phyloP scores from a whole-genome alignment of 2,329 filamentous ascomycete genomes.

The Berkeleyomyces basicola region DNA sequence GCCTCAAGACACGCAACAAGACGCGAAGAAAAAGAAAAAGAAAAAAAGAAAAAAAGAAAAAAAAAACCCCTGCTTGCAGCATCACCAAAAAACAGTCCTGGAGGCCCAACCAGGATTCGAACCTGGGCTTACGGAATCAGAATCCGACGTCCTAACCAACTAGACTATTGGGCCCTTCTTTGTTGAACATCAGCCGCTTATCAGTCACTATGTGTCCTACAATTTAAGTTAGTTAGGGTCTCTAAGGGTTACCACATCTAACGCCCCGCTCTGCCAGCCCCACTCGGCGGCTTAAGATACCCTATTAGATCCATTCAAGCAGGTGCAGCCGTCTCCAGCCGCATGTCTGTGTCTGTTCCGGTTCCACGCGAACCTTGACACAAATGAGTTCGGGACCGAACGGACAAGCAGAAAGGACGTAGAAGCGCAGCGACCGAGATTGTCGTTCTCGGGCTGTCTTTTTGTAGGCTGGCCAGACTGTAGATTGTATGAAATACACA shows the following conservation, averaged over 20 bases:
- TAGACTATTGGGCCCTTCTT: constrained; percentile 2
- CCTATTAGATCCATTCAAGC: background rate
- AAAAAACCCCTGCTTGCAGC: no score
- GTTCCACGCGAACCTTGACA: constrained; percentile 8
- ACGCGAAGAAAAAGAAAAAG: background rate
- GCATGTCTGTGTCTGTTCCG: constrained; percentile 5
- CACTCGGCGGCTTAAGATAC: constrained; percentile 11
- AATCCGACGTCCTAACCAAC: constrained; percentile 1
- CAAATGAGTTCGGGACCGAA: constrained; percentile 2
- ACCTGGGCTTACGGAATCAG: constrained; percentile 3
- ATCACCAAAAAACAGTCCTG: no score
- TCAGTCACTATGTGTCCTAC: rapidly evolving
- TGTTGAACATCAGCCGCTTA: background rate
- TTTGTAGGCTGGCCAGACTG: no score
- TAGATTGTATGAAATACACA: background rate
- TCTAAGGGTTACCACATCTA: background rate
- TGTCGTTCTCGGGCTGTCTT: no score
- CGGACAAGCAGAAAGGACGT: background rate
- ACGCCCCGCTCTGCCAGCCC: background rate
- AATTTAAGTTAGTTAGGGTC: background rate
- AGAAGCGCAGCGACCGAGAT: no score
- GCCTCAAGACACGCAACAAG: background rate
- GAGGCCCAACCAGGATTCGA: constrained; percentile 5
- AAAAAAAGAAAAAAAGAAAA: background rate
- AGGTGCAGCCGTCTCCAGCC: constrained; percentile 11